phyloP scores from a whole-genome alignment of 2,329 filamentous ascomycete genomes.

The Arthrobotrys megalospora region DNA sequence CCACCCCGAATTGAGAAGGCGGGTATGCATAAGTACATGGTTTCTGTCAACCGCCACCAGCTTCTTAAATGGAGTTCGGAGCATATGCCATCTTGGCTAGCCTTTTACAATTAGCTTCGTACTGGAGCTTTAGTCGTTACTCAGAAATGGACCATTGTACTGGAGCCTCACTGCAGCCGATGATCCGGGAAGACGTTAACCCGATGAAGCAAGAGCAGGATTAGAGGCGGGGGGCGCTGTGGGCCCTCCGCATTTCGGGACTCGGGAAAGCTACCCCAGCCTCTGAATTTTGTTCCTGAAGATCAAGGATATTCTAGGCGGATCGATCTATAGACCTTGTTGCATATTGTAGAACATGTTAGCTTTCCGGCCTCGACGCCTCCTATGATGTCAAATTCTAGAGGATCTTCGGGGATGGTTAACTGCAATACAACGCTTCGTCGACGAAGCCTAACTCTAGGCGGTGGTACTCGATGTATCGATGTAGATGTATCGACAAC shows the following conservation, averaged over 20 bases:
- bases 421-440: slow-evolving; percentile 35
- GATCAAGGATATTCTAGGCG: slow-evolving; percentile 39
- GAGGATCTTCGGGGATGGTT: slow-evolving; percentile 12
- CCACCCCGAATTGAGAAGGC: slow-evolving; percentile 19
- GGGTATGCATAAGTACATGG: slow-evolving; percentile 12
- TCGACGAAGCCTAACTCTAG: neutral
- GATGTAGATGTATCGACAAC: neutral
- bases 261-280: slow-evolving; percentile 32
- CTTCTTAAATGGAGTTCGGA: slow-evolving; percentile 15
- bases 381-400: slow-evolving; percentile 14
- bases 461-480: neutral
- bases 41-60: slow-evolving; percentile 10
- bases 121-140: slow-evolving; percentile 20
- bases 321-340: slow-evolving; percentile 41
- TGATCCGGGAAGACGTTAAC: slow-evolving; percentile 28
- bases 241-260: slow-evolving; percentile 27
- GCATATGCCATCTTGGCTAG: slow-evolving; percentile 29
- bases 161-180: slow-evolving; percentile 24
- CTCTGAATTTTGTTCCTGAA: slow-evolving; percentile 54
- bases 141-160: slow-evolving; percentile 14
- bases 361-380: neutral
- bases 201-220: slow-evolving; percentile 15
- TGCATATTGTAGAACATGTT: slow-evolving; percentile 46
- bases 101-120: neutral
- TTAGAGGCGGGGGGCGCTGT: slow-evolving; percentile 8